Evolutionary conservation across 176 grass and related monocot species (phyloP), one percentile per base, ranked within the genome.

Genomic region (Ampelocalamus luodianensis): DNA sequence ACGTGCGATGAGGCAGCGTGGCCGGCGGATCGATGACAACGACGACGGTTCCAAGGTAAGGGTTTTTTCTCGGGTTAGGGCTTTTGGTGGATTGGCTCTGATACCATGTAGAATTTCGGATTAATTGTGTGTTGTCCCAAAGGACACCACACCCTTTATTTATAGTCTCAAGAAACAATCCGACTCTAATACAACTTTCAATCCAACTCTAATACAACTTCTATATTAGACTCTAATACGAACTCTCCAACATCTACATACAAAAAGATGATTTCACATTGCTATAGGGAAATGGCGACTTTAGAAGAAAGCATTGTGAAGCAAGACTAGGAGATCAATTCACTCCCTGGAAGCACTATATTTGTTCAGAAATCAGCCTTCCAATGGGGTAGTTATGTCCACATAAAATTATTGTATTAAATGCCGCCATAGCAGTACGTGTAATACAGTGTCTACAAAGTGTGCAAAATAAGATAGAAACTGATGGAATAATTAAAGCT

Each of bases 401-500:
- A 79, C 67, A 56, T 34, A 27, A 64, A 78, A 55, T 73, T 36
- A 16, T 44, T 67, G 10, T 64, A 36, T 24, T 36, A 68, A 37
- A 75, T 68, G 62, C 22, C 44, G 10, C 32, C 14, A 74, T 58
- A 59, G 6, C 79, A 40, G 26, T 74, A 10, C 37, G 17, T 13
- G 9, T 5, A 64, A 80, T 51, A 15, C 4, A 50, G 9, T 23
- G 26, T 20, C 49, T 66, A 58, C 32, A 36, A 72, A 83, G 3
- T 18, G 15, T 36, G 27, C 29, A 58, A 34, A 79, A 59, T 49
- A 79, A 85, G 55, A 54, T 49, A 69, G 13, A 45, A 40, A 72
- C 15, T 73, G 20, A 22, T 38, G 42, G 34, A 59, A 85, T 12
- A 80, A 61, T 32, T 70, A 89, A 74, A 81, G 76, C 15, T 87